Conservation (phyloP, 2,329 filamentous ascomycete species). For the Teratosphaeria pseudoeucalypti region DNA sequence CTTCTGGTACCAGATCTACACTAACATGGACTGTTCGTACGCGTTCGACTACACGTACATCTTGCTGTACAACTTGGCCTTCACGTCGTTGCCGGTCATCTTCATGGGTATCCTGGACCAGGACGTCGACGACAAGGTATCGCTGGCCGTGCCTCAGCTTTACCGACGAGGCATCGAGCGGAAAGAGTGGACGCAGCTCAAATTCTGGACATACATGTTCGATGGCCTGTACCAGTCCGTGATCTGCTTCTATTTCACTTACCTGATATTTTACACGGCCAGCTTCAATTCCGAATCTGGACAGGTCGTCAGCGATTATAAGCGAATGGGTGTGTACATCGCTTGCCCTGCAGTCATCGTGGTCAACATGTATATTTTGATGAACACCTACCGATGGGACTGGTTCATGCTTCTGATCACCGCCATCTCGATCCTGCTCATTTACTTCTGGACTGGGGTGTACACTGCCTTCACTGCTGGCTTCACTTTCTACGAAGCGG, state of each 20-base stretch:
- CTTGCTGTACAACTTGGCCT: constrained; percentile 88
- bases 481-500: constrained; percentile 65
- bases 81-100: constrained; percentile 89
- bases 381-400: constrained; percentile 97
- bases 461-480: constrained; percentile 56
- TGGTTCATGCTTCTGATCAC: constrained; percentile 87
- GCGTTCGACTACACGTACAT: constrained; percentile 98
- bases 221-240: constrained; percentile 93
- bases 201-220: constrained; percentile 96
- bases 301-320: constrained; percentile 64
- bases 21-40: constrained; percentile 92
- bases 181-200: constrained; percentile 87
- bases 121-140: constrained; percentile 89
- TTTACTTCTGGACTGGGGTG: constrained; percentile 93
- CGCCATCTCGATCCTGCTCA: constrained; percentile 67
- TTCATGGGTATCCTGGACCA: constrained; percentile 96
- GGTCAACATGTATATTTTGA: constrained; percentile 87
- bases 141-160: constrained; percentile 84
- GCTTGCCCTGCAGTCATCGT: constrained; percentile 74
- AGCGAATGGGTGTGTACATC: constrained; percentile 78
- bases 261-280: constrained; percentile 61
- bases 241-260: constrained; percentile 87
- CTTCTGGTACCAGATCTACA: constrained; percentile 96
- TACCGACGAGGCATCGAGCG: constrained; percentile 94
- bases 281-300: constrained; percentile 64